phyloP scores from a whole-genome alignment of 768 basidiomycete species.

The Suillus paluster region DNA sequence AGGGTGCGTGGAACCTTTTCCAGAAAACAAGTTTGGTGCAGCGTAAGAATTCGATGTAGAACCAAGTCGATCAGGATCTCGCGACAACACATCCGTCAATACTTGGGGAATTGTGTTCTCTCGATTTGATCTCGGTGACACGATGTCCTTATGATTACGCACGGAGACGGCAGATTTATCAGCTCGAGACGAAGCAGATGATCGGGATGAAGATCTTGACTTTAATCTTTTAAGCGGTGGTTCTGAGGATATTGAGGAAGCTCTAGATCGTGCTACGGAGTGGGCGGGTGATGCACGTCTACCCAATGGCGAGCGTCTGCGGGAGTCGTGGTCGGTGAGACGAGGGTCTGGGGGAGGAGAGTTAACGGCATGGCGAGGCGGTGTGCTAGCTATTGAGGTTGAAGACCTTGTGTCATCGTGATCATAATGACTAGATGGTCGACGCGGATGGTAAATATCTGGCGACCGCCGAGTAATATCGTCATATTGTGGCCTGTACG shows the following conservation, averaged over 20 bases:
- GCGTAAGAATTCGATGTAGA: slow-evolving; percentile 13
- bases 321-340: slow-evolving; percentile 8
- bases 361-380: slow-evolving; percentile 26
- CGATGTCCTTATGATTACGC: slow-evolving; percentile 8
- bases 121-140: slow-evolving; percentile 3
- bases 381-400: slow-evolving; percentile 39
- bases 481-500: slow-evolving; percentile 54
- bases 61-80: slow-evolving; percentile 7
- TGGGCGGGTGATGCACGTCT: slow-evolving; percentile 23
- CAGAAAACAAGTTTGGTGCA: slow-evolving; percentile 15
- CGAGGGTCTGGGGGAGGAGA: slow-evolving; percentile 32
- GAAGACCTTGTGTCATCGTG: slow-evolving; percentile 29
- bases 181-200: slow-evolving; percentile 45
- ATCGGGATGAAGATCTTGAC: slow-evolving; percentile 56
- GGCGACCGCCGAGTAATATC: slow-evolving; percentile 37
- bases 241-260: slow-evolving; percentile 34
- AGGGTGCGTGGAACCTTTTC: slow-evolving; percentile 13
- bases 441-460: slow-evolving; percentile 28
- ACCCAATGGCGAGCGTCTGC: slow-evolving; percentile 8
- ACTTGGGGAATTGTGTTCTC: background rate
- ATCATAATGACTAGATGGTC: slow-evolving; percentile 26
- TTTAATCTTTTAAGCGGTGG: slow-evolving; percentile 38
- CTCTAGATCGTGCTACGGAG: slow-evolving; percentile 27
- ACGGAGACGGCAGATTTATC: slow-evolving; percentile 34
- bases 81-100: background rate